These are phyloP conservation scores for Groenewaldozyma tartarivorans DNA, from an alignment of 805 yeast species.

Conservation along the genomic window DNA sequence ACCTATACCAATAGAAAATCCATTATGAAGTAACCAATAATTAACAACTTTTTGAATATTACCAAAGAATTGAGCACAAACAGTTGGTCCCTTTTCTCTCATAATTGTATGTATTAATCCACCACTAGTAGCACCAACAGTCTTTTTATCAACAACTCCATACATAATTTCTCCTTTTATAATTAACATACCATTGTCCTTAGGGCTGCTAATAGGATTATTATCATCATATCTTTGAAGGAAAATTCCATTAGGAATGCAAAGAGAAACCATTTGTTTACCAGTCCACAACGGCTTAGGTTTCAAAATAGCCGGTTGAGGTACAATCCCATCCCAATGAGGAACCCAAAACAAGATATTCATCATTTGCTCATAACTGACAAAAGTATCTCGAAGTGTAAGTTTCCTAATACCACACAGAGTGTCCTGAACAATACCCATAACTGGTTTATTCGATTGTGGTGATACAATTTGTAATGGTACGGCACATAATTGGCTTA, in stretches of 20 bases:
- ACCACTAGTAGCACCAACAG: conserved; percentile 98
- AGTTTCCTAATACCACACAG: conserved; percentile 93
- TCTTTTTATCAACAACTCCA: conserved; percentile 96
- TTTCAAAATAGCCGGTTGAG: conserved; percentile 86
- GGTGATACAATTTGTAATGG: conserved; percentile 97
- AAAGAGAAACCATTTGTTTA: conserved; percentile 84
- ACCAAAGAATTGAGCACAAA: conserved; percentile 85
- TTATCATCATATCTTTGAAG: conserved; percentile 90
- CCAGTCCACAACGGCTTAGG: conserved; percentile 98
- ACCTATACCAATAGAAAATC: conserved; percentile 99
- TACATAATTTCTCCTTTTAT: conserved; percentile 94
- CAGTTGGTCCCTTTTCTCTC: conserved; percentile 91
- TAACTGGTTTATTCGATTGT: conserved; percentile 96
- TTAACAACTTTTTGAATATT: conserved; percentile 92
- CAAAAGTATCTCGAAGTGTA: conserved; percentile 81
- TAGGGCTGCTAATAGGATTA: conserved; percentile 71
- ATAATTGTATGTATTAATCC: conserved; percentile 95
- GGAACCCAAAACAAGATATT: conserved; percentile 97
- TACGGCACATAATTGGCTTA: conserved; percentile 91
- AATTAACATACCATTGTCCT: conserved; percentile 92
- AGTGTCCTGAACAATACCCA: conserved; percentile 99
- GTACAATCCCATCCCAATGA: conserved; percentile 96
- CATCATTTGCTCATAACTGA: conserved; percentile 91
- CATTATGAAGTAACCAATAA: conserved; percentile 92
- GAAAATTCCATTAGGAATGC: conserved; percentile 93